phyloP scores from a whole-genome alignment of 2,329 filamentous ascomycete species.

The Paracoccidioides lutzii region DNA sequence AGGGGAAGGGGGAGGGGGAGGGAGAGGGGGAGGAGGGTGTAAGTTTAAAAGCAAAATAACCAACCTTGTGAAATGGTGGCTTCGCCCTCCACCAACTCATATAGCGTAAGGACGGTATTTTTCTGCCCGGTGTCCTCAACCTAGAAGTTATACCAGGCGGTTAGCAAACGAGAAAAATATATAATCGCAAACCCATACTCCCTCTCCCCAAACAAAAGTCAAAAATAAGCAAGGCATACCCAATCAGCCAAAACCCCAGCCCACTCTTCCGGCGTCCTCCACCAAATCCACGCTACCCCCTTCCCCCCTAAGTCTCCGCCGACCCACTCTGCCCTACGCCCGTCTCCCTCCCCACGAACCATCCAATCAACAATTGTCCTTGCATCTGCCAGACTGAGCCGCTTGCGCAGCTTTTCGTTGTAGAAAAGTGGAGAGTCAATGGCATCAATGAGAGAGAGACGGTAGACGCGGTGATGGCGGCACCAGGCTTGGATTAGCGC shows the following conservation, averaged over 20 bases:
- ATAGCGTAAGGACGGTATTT: conserved; percentile 78
- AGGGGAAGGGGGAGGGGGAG: background rate
- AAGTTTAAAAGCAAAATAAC: conserved; percentile 14
- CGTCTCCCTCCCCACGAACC: conserved; percentile 35
- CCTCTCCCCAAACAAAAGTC: background rate
- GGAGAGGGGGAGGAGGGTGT: background rate
- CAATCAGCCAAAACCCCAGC: conserved; percentile 63
- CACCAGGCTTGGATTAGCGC: conserved; percentile 73
- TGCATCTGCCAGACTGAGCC: conserved; percentile 41
- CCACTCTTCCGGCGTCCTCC: conserved; percentile 85
- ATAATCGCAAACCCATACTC: background rate
- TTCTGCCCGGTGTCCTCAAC: conserved; percentile 78
- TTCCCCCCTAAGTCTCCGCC: conserved; percentile 30
- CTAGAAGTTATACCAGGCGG: conserved; percentile 14
- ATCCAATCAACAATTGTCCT: conserved; percentile 45
- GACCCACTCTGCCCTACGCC: conserved; percentile 49
- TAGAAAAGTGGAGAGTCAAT: conserved; percentile 47
- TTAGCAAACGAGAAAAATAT: background rate
- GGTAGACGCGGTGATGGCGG: conserved; percentile 61
- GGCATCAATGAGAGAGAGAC: conserved; percentile 53
- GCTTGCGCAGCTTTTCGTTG: conserved; percentile 32
- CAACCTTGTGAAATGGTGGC: conserved; percentile 55
- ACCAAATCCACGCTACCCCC: conserved; percentile 62
- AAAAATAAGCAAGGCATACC: conserved; percentile 27
- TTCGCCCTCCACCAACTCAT: conserved; percentile 84